phyloP scores from a whole-genome alignment of 2,329 filamentous ascomycete species.

The Phyllachora maydis region DNA sequence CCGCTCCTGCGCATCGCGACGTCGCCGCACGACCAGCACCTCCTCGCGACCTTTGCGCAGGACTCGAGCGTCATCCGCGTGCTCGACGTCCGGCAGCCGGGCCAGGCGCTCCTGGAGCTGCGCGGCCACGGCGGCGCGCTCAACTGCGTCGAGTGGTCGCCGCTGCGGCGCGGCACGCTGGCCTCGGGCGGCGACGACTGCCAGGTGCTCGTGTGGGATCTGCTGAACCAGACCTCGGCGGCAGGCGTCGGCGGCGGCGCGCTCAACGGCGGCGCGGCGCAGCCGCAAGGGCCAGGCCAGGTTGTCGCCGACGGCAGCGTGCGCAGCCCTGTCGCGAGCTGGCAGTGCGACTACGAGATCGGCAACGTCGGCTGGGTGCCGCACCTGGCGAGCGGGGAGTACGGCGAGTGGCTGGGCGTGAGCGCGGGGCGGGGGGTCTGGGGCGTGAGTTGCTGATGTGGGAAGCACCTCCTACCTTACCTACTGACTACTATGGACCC shows the following conservation, averaged over 20 bases:
- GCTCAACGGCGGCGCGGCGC: conserved; percentile 30
- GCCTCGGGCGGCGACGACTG: conserved; percentile 87
- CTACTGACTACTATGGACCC: no score
- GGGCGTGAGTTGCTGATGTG: no score
- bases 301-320: no score
- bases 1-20: conserved; percentile 67
- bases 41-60: conserved; percentile 90
- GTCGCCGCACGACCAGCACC: conserved; percentile 85
- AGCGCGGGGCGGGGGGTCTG: conserved; percentile 64
- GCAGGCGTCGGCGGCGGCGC: no score
- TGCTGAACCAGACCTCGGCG: conserved; percentile 44
- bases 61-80: conserved; percentile 88
- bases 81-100: conserved; percentile 86
- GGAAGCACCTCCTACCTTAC: no score
- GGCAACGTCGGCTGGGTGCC: conserved; percentile 75
- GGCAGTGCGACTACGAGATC: conserved; percentile 76
- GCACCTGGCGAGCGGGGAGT: conserved; percentile 43
- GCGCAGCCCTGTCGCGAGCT: conserved; percentile 52
- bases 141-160: conserved; percentile 94
- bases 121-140: conserved; percentile 70
- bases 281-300: no score
- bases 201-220: conserved; percentile 82
- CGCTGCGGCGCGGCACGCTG: conserved; percentile 64
- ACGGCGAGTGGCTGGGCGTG: conserved; percentile 68
- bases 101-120: conserved; percentile 83